Base-by-base conservation (phyloP, 129 eudicot genomes). In the Scalesia atractyloides region DNA sequence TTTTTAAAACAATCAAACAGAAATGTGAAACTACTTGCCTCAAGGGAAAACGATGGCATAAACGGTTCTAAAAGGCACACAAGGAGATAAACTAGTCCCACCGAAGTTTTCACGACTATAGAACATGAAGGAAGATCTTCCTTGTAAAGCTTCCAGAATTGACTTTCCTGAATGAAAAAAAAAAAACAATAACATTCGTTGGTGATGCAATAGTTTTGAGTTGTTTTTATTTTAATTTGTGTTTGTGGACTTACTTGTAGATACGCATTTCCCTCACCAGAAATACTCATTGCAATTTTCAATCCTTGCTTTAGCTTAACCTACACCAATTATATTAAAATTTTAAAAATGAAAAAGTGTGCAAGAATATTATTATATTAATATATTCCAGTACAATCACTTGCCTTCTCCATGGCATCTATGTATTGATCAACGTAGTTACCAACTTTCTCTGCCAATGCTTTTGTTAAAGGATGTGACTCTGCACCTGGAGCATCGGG, bases 121-220 rank as follows among this genome's bases (percentile, higher is more conserved):
- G 97, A 85, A 83, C 99, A 95, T 9, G 94, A 72, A 79, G 88
- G 58, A 4, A 43, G 74, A 46, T 95, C 93, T 80, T 90, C 97
- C 72, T 91, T 90, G 85, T 90, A 91, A 77, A 95, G 97, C 86
- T 83, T 88, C 99, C 99, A 95, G 80, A 95, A 90, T 74, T 95
- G 90, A 58, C 89, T 90, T 64, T 88, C 99, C 97, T 94, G 76
- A 57, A 78, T 13, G 52, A 71, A 12, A 36, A 44, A 58, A 67
- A 12, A 36, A 46, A 58, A 5, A 41, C 46, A 48, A 57, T 47
- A 49, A 58, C 69, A 57, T 30, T 65, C 8, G 6, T 24, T 75
- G 6, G 37, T 13, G 50, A 66, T 53, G 17, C 48, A 20, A 57
- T 11, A 57, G 67, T 30, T 46, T 43, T 64, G 44, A 30, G 59